Evolutionary conservation across 108 stramenopile species (phyloP), one percentile per base, ranked within the genome.

Genomic region (Cyclotella baltica): DNA sequence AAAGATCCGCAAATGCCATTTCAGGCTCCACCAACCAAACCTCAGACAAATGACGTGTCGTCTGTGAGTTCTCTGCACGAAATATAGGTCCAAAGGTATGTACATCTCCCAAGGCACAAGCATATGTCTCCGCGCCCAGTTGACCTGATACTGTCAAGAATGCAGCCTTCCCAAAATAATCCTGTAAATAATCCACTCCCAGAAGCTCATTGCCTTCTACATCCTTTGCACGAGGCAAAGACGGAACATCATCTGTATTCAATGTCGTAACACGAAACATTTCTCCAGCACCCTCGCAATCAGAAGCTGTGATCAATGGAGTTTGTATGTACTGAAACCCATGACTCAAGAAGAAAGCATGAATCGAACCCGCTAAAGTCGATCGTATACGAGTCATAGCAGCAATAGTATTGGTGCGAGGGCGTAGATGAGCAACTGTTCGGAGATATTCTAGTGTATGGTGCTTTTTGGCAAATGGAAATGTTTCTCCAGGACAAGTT

Each of bases 61-160:
- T 99, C 83, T 99, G 96, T 19, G 89, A 91, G 83, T 99, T 99
- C 88, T 99, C 99, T n/a, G 99, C 99, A 15, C 99, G 95, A 72
- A 99, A 99, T 34, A 98, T 98, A 30, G 99, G 99, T 19, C 99
- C 99, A 78, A 99, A 99, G 8, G 98, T 99, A 80, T 99, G 99
- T 43, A 99, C 92, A 85, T 98, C 97, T 30, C 98, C 98, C 25
- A 99, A 75, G 9, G 98, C 98, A 77, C 95, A 98, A 18, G 98
- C 98, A 73, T 98, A 92, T 4, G 98, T 93, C 83, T 99, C 99
- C 25, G 85, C 97, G 2, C 90, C 94, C 9, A 99, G 85, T 80
- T 99, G 98, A 58, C 99, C 99, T 36, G 93, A 95, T 22, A 99
- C 99, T 28, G 98, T 99, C 65, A 99, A 85, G 69, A 88, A 99